Evolutionary conservation across 352 stramenopile species (phyloP).

Genomic region (Albugo laibachii): DNA sequence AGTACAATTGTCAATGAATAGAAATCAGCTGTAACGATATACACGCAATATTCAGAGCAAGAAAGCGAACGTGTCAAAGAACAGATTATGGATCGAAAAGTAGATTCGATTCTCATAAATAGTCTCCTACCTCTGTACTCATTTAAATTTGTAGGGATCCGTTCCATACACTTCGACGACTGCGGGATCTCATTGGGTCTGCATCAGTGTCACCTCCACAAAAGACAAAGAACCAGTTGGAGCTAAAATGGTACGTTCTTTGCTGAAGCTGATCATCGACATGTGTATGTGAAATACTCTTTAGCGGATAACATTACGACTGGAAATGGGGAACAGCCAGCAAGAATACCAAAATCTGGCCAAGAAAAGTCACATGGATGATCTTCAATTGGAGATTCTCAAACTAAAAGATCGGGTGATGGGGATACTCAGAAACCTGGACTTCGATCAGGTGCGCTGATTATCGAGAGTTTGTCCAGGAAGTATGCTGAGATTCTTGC

Average conservation of each 20-base stretch:
- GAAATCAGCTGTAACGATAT: slow-evolving; percentile 43
- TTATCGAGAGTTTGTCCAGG: background rate
- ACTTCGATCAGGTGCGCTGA: slow-evolving; percentile 53
- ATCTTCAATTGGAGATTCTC: slow-evolving; percentile 54
- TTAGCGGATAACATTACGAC: slow-evolving; percentile 43
- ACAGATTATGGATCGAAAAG: slow-evolving; percentile 32
- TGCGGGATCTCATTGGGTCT: slow-evolving; percentile 58
- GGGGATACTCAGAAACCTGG: slow-evolving; percentile 61
- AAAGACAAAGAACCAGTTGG: slow-evolving; percentile 36
- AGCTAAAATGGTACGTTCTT: slow-evolving; percentile 32
- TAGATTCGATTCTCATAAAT: slow-evolving; percentile 2
- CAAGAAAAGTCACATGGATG: slow-evolving; percentile 69
- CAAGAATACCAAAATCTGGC: slow-evolving; percentile 66
- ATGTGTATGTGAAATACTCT: background rate
- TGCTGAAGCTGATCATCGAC: background rate
- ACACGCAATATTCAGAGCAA: slow-evolving; percentile 20
- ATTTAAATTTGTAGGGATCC: slow-evolving; percentile 18
- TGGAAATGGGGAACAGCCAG: slow-evolving; percentile 46
- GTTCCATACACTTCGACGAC: slow-evolving; percentile 40
- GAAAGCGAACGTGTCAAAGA: slow-evolving; percentile 35
- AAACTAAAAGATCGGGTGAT: slow-evolving; percentile 62
- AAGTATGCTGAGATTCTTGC: background rate
- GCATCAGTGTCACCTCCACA: slow-evolving; percentile 37
- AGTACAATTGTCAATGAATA: slow-evolving; percentile 6
- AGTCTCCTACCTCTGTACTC: background rate